A percentile compares a stretch with the other conserved stretches of the same genome.
Conservation (phyloP, 768 basidiomycete genomes). For the Kwoniella bestiolae region DNA sequence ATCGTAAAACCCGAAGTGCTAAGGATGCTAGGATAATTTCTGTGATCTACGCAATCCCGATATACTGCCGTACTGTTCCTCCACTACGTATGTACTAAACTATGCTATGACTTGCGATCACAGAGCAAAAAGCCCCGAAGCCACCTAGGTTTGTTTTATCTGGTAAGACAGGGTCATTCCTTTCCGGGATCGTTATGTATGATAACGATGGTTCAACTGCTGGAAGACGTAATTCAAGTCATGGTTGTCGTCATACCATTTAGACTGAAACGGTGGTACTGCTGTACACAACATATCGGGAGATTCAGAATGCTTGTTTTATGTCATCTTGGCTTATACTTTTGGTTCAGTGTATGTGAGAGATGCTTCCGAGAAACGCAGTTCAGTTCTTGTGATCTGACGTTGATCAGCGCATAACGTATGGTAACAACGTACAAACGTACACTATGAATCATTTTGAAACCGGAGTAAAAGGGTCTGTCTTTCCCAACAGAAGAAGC, state of each 20-base stretch:
- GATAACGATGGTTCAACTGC: too few species aligned
- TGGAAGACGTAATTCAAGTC: too few species aligned
- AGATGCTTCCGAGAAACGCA: neutral
- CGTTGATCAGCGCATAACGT: neutral
- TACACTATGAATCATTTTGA: neutral
- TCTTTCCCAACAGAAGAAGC: neutral
- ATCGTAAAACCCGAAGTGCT: conserved; percentile 16
- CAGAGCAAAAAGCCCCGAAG: neutral
- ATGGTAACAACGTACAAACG: neutral
- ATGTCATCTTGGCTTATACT: too few species aligned
- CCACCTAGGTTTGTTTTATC: neutral
- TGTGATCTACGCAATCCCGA: neutral
- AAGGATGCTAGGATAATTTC: neutral
- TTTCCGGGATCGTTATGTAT: too few species aligned
- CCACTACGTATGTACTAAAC: too few species aligned
- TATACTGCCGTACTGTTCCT: too few species aligned
- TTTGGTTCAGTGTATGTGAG: too few species aligned
- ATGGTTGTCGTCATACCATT: too few species aligned
- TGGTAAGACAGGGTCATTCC: conserved; percentile 5
- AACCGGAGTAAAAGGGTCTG: neutral
- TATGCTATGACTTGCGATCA: neutral
- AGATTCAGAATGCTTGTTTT: too few species aligned
- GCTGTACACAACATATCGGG: too few species aligned
- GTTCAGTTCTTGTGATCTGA: too few species aligned
- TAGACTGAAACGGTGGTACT: too few species aligned